Conservation (phyloP, 2,329 filamentous ascomycete species). For the Fusarium protoensiforme region DNA sequence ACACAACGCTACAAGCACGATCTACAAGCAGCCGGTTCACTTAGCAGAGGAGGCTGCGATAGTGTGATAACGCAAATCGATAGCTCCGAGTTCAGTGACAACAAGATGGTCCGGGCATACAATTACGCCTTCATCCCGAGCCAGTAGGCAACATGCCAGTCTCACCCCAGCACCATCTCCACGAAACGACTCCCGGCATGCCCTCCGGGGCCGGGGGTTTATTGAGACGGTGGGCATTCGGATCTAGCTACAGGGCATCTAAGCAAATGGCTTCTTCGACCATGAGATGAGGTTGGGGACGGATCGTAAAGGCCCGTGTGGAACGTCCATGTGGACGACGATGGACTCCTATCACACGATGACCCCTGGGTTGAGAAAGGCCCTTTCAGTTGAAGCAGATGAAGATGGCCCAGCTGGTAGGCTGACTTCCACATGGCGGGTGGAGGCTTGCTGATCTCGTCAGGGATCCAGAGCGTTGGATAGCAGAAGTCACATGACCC, state of each 20-base stretch:
- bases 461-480: conserved; percentile 9
- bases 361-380: conserved; percentile 11
- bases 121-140: conserved; percentile 20
- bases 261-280: conserved; percentile 6
- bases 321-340: conserved; percentile 3
- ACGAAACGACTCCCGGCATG: conserved; percentile 29
- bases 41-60: conserved; percentile 9
- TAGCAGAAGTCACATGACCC: conserved; percentile 35
- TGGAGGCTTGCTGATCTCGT: conserved; percentile 23
- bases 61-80: conserved; percentile 25
- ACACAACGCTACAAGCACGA: conserved; percentile 2
- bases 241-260: conserved; percentile 23
- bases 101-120: conserved; percentile 27
- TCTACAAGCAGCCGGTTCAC: conserved; percentile 21
- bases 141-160: conserved; percentile 19
- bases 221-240: conserved; percentile 10
- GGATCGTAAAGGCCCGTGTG: conserved; percentile 19
- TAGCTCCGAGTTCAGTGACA: conserved; percentile 24
- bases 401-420: conserved; percentile 5
- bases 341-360: conserved; percentile 15
- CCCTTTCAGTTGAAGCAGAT: conserved; percentile 7
- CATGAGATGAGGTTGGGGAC: conserved; percentile 11
- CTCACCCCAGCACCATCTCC: conserved; percentile 18
- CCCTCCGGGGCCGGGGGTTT: conserved; percentile 29
- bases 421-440: conserved; percentile 27